phyloP scores from a whole-genome alignment of 2,329 filamentous ascomycete genomes.

The Cucurbitaria berberidis region DNA sequence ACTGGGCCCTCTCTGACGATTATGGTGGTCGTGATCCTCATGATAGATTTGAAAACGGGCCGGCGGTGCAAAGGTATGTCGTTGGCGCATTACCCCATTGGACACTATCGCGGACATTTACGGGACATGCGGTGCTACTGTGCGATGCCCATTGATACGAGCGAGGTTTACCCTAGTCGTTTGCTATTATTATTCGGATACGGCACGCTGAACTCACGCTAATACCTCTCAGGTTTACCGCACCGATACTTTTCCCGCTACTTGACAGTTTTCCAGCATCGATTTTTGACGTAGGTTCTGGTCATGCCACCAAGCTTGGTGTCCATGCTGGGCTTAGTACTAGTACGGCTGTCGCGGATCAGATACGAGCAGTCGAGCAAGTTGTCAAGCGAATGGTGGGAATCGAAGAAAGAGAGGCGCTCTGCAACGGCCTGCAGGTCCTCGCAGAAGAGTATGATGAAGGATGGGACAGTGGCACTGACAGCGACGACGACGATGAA shows the following conservation, averaged over 20 bases:
- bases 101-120: slow-evolving; percentile 3
- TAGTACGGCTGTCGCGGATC: slow-evolving; percentile 73
- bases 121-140: slow-evolving; percentile 1
- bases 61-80: slow-evolving; percentile 46
- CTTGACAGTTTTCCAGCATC: slow-evolving; percentile 79
- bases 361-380: slow-evolving; percentile 69
- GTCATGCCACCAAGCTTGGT: slow-evolving; percentile 52
- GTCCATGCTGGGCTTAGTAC: slow-evolving; percentile 68
- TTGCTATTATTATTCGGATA: slow-evolving; percentile 11
- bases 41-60: slow-evolving; percentile 45
- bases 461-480: slow-evolving; percentile 75
- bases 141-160: slow-evolving; percentile 1
- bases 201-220: slow-evolving; percentile 18
- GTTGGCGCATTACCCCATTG: slow-evolving; percentile 2
- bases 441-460: slow-evolving; percentile 89
- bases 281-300: slow-evolving; percentile 64
- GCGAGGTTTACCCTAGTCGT: slow-evolving; percentile 3
- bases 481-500: slow-evolving; percentile 73
- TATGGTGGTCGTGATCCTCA: slow-evolving; percentile 37
- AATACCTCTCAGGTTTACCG: slow-evolving; percentile 54
- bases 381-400: slow-evolving; percentile 68
- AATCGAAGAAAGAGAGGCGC: slow-evolving; percentile 79
- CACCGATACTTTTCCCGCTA: slow-evolving; percentile 71
- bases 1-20: slow-evolving; percentile 44
- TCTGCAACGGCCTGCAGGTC: slow-evolving; percentile 81